These are phyloP conservation scores for Russula sp. DNA, from an alignment of 768 basidiomycete species.

Conservation along the genomic window DNA sequence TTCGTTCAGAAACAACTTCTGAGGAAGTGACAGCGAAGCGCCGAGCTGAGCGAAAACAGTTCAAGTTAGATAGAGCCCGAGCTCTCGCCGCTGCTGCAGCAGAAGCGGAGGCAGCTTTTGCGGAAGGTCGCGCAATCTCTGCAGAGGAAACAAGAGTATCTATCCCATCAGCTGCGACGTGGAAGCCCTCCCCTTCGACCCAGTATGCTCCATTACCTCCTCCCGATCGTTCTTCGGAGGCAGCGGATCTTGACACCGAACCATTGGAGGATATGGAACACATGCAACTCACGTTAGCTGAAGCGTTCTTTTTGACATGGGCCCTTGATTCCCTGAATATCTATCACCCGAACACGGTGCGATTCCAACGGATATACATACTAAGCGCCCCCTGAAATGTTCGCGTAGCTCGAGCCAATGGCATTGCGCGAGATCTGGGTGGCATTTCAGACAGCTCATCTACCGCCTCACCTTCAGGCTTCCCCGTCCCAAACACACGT, in stretches of 20 bases:
- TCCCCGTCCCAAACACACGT: slow-evolving; percentile 23
- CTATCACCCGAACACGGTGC: slow-evolving; percentile 58
- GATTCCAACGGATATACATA: slow-evolving; percentile 24
- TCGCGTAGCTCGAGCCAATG: slow-evolving; percentile 47
- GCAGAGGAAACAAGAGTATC: slow-evolving; percentile 46
- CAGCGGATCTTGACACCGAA: slow-evolving; percentile 42
- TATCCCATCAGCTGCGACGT: slow-evolving; percentile 78
- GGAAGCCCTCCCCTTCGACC: slow-evolving; percentile 48
- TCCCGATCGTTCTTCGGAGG: slow-evolving; percentile 26
- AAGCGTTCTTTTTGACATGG: slow-evolving; percentile 87
- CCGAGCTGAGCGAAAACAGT: slow-evolving; percentile 81
- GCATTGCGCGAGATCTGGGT: slow-evolving; percentile 55
- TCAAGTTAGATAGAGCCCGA: slow-evolving; percentile 86
- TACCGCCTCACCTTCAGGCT: slow-evolving; percentile 34
- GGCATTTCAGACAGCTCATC: slow-evolving; percentile 53
- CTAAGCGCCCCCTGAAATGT: slow-evolving; percentile 1
- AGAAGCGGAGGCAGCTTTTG: slow-evolving; percentile 74
- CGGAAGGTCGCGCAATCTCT: slow-evolving; percentile 59
- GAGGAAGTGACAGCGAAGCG: slow-evolving; percentile 90
- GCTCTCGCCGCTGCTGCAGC: slow-evolving; percentile 80
- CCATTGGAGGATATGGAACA: slow-evolving; percentile 75
- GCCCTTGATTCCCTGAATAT: slow-evolving; percentile 77
- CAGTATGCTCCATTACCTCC: slow-evolving; percentile 24
- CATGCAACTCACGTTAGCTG: slow-evolving; percentile 82
- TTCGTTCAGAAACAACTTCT: slow-evolving; percentile 59